A percentile compares a stretch with the other conserved stretches of the same genome.
Evolutionary conservation across 164 flowering plant species (phyloP).

Genomic region (Aristolochia californica): DNA sequence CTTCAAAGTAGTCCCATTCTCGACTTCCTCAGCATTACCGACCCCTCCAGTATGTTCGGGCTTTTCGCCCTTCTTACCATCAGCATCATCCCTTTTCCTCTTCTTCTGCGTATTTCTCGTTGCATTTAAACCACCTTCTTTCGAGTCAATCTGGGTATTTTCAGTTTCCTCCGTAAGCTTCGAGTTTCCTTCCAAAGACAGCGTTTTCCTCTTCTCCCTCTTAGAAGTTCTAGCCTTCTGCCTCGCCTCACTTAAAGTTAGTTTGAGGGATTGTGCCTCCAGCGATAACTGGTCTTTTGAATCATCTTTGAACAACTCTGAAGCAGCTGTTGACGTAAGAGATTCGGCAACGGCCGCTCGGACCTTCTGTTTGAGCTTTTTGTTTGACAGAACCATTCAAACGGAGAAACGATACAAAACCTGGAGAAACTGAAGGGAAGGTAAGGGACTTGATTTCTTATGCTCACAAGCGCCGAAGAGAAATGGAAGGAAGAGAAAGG

Average conservation of each 20-base stretch:
- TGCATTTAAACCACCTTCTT: constrained; percentile 2
- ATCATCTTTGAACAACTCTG: constrained; percentile 8
- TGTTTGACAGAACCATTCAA: constrained; percentile 72
- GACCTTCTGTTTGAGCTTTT: constrained; percentile 73
- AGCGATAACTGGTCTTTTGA: constrained; percentile 8
- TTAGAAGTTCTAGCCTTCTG: constrained; percentile 54
- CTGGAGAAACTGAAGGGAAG: not conserved
- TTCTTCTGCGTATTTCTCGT: constrained; percentile 9
- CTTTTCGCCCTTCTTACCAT: not conserved
- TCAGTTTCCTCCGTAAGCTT: constrained; percentile 5
- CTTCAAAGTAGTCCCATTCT: not conserved
- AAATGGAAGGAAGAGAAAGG: not conserved
- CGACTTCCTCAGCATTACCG: not conserved
- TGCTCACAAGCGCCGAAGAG: not conserved
- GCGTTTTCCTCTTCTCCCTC: constrained; percentile 45
- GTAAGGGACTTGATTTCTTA: not conserved
- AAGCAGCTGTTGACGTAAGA: constrained; percentile 18
- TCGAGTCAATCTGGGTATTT: constrained; percentile 7
- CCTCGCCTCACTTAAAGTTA: constrained; percentile 27
- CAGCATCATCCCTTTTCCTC: not conserved
- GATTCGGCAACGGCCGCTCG: constrained; percentile 34
- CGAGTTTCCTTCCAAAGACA: constrained; percentile 10
- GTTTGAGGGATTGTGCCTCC: constrained; percentile 27
- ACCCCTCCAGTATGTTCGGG: no score
- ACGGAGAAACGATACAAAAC: not conserved